Evolutionary conservation across 768 basidiomycete genomes (phyloP).

Genomic region (Suillus decipiens): DNA sequence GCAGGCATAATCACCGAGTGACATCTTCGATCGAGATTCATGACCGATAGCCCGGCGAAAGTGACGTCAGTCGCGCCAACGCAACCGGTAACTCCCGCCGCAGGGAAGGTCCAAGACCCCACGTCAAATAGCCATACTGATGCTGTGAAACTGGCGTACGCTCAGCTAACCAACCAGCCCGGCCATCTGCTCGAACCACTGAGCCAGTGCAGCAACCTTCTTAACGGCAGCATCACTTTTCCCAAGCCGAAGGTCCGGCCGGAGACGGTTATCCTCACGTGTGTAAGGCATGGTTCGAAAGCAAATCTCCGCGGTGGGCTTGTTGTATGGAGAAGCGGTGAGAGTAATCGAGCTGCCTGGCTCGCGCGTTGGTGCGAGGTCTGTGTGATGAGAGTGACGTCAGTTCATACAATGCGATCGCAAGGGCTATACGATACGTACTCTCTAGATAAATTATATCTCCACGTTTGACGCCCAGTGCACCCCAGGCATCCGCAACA

Average conservation of each 20-base stretch:
- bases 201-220: slow-evolving; percentile 63
- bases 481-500: slow-evolving; percentile 71
- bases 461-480: slow-evolving; percentile 57
- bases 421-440: slow-evolving; percentile 33
- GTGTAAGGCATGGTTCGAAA: slow-evolving; percentile 76
- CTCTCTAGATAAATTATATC: slow-evolving; percentile 74
- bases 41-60: not conserved
- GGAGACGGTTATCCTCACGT: slow-evolving; percentile 56
- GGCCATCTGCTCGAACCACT: slow-evolving; percentile 76
- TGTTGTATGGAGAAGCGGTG: slow-evolving; percentile 69
- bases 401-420: slow-evolving; percentile 2
- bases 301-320: slow-evolving; percentile 66
- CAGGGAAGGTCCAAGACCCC: not conserved
- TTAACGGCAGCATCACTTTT: slow-evolving; percentile 68
- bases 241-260: slow-evolving; percentile 75
- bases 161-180: slow-evolving; percentile 34
- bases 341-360: slow-evolving; percentile 47
- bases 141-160: not conserved
- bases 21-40: slow-evolving; percentile 1
- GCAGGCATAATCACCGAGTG: slow-evolving; percentile 4
- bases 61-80: not conserved
- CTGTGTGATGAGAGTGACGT: slow-evolving; percentile 33
- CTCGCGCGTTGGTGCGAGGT: slow-evolving; percentile 53
- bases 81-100: not conserved
- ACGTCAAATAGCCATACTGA: not conserved